Evolutionary conservation across 192 early-diverging fungal genomes (phyloP).

Genomic region (Gonapodya prolifera): DNA sequence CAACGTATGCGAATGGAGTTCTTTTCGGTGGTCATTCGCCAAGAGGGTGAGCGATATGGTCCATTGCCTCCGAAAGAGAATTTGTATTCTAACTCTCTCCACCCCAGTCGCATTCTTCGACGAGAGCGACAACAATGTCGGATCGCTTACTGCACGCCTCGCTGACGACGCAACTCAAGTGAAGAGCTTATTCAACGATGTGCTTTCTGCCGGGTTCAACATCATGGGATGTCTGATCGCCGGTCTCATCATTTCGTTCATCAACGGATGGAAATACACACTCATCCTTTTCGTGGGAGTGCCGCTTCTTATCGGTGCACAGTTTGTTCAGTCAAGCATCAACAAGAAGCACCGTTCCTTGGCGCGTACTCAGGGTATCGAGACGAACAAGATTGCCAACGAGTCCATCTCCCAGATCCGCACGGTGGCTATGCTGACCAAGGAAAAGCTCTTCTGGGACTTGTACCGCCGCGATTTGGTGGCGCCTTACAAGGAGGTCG

Average conservation of each 20-base stretch:
- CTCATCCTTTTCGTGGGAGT: slow-evolving; percentile 66
- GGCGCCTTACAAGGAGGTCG: slow-evolving; percentile 53
- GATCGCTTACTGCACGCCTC: slow-evolving; percentile 66
- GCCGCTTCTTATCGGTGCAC: slow-evolving; percentile 42
- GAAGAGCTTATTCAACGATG: slow-evolving; percentile 18
- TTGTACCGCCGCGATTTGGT: slow-evolving; percentile 36
- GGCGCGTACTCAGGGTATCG: slow-evolving; percentile 27
- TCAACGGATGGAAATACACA: slow-evolving; percentile 51
- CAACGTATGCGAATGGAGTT: slow-evolving; percentile 13
- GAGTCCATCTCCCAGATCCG: slow-evolving; percentile 75
- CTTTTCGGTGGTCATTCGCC: slow-evolving; percentile 64
- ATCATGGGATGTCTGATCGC: neutral
- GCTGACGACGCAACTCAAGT: slow-evolving; percentile 59
- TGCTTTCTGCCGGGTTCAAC: neutral
- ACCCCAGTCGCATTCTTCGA: slow-evolving; percentile 72
- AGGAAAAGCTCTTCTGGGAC: slow-evolving; percentile 31
- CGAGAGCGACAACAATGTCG: slow-evolving; percentile 29
- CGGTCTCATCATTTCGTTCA: neutral
- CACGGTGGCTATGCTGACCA: slow-evolving; percentile 67
- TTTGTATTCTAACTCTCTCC: slow-evolving; percentile 35
- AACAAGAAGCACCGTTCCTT: neutral
- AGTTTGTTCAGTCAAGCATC: neutral
- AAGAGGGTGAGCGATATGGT: slow-evolving; percentile 29
- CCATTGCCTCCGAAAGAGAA: neutral
- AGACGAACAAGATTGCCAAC: slow-evolving; percentile 55